phyloP scores from a whole-genome alignment of 1,284 basidiomycete genomes.

The Naganishia liquefaciens region DNA sequence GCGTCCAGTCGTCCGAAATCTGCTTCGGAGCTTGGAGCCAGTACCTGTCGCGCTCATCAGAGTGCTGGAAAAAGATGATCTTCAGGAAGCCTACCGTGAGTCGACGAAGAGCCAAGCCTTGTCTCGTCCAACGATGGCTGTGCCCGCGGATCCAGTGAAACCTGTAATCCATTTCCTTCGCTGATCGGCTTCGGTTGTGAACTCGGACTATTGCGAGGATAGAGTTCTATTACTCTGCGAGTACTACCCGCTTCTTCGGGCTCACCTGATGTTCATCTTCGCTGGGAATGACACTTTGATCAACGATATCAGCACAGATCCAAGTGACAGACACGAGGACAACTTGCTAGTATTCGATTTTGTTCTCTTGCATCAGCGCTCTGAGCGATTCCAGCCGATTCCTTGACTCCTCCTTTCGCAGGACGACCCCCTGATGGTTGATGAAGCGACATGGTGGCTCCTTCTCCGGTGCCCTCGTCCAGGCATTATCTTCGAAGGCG shows the following conservation, averaged over 20 bases:
- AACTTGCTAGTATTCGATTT: conserved; percentile 81
- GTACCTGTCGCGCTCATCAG: conserved; percentile 58
- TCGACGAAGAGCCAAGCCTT: conserved; percentile 68
- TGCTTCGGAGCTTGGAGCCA: conserved; percentile 80
- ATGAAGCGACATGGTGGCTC: neutral
- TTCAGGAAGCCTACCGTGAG: conserved; percentile 55
- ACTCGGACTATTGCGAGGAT: conserved; percentile 76
- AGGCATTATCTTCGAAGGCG: conserved; percentile 30
- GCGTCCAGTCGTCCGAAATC: conserved; percentile 73
- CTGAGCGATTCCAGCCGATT: conserved; percentile 67
- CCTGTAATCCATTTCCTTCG: conserved; percentile 80
- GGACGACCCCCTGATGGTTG: neutral
- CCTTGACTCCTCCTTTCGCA: conserved; percentile 42
- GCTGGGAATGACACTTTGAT: conserved; percentile 11
- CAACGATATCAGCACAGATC: neutral
- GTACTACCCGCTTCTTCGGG: neutral
- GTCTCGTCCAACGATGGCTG: conserved; percentile 61
- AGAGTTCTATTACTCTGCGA: too few species aligned
- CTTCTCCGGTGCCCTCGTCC: conserved; percentile 30
- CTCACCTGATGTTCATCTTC: conserved; percentile 23
- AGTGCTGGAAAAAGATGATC: neutral
- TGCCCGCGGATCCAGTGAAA: conserved; percentile 85
- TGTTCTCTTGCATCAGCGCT: conserved; percentile 69
- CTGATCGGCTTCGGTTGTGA: conserved; percentile 76
- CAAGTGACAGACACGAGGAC: neutral